Evolutionary conservation across 805 yeast species (phyloP).

Genomic region (Myxozyma vanderwaltii): DNA sequence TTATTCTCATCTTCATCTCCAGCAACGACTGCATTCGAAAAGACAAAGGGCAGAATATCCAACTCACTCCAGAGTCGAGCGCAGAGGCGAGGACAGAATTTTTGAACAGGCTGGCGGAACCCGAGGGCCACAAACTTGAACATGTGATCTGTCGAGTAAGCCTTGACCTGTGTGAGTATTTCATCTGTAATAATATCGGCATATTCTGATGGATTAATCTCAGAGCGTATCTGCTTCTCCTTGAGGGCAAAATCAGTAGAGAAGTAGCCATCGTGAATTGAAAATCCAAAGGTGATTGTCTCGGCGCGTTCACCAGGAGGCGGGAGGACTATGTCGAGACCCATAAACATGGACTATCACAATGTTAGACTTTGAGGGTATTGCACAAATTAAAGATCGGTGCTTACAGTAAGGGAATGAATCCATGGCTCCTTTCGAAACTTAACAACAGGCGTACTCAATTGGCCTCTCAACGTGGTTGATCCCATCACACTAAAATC

Average conservation of each 20-base stretch:
- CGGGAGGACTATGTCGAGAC: constrained; percentile 25
- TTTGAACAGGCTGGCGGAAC: constrained; percentile 10
- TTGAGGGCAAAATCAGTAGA: constrained; percentile 31
- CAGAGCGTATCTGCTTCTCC: neutral
- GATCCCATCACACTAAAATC: constrained; percentile 15
- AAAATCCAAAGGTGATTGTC: constrained; percentile 26
- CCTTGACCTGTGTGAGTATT: constrained; percentile 19
- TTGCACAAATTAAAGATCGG: neutral
- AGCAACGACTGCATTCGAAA: constrained; percentile 3
- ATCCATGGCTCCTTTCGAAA: constrained; percentile 27
- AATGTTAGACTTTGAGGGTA: neutral
- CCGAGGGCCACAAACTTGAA: constrained; percentile 29
- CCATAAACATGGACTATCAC: constrained; percentile 30
- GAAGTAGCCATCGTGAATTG: constrained; percentile 33
- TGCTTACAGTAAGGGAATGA: constrained; percentile 17
- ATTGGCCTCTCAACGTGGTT: constrained; percentile 8
- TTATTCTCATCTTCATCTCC: constrained; percentile 8
- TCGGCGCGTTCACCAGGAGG: neutral
- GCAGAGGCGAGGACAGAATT: constrained; percentile 28
- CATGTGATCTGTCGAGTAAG: constrained; percentile 24
- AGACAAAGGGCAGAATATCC: constrained; percentile 30
- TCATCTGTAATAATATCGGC: constrained; percentile 18
- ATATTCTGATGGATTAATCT: constrained; percentile 1
- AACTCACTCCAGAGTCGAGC: constrained; percentile 29
- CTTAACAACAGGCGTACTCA: constrained; percentile 16